Base-by-base conservation (phyloP, 176 grass and related monocot species). In the Phragmites australis region DNA sequence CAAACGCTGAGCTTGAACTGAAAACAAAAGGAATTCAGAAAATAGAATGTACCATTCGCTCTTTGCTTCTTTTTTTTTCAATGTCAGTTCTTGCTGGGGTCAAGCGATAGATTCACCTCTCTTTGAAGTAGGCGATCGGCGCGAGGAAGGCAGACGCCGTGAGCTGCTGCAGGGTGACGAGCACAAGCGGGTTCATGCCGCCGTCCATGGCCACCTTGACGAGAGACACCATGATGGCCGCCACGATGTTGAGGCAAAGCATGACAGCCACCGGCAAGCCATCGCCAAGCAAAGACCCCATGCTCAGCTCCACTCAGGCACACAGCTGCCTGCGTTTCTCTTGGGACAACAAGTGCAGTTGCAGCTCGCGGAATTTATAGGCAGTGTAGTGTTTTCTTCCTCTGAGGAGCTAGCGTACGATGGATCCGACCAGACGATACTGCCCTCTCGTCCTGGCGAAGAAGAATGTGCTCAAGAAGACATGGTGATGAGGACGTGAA, bases 111-210 rank as follows among this genome's bases (percentile, higher is more conserved):
- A 9, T 1, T 9, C 47, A 89, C 93, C 91, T 93, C 75, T 97
- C 91, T 22, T 41, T 73, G 65, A 91, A 73, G 65, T 84, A 90
- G 34, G 94, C 91, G 9, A 97, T 90, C 2, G 94, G 94, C 5
- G 75, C 66, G 68, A 97, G 90, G 83, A 97, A 91, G 48, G 92
- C 1, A 29, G 91, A 74, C 0, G 89, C 91, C 0, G 90, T 72
- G 31, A 97, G 74, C 62, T 97, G 94, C 53, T 92, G 89, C 53
- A 97, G 82, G 2, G 89, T 92, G 87, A 93, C 84, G 11, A 97
- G 65, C 14, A 97, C 89, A 2, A 97, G 87, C n/a, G 68, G 87
- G 85, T 91, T 56, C 71, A 93, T 81, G 76, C 94, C 94, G 59
- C 78, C 82, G 47, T 85, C 67, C 61, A 97, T 90, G 77, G 74